A percentile compares a stretch with the other conserved stretches of the same genome.
phyloP scores from a whole-genome alignment of 2,329 filamentous ascomycete genomes.

The Rhytidhysteron rufulum region DNA sequence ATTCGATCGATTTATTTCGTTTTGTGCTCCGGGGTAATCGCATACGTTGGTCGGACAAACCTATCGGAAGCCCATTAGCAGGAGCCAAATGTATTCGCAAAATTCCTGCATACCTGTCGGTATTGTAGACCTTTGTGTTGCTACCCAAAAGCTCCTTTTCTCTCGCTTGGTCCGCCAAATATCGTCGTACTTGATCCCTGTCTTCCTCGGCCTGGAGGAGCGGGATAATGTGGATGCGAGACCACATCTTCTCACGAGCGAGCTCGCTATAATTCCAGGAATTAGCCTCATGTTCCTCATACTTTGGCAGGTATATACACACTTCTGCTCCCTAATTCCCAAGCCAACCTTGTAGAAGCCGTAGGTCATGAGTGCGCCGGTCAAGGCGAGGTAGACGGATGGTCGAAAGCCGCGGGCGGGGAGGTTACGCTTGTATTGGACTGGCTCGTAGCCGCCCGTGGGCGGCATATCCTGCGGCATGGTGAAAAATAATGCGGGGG shows the following conservation, averaged over 20 bases:
- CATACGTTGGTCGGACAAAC: slow-evolving; percentile 71
- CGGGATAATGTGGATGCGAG: slow-evolving; percentile 89
- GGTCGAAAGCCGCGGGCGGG: slow-evolving; percentile 88
- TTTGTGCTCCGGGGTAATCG: slow-evolving; percentile 62
- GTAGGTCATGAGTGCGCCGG: slow-evolving; percentile 76
- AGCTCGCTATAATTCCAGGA: slow-evolving; percentile 65
- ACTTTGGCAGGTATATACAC: slow-evolving; percentile 34
- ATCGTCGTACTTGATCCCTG: slow-evolving; percentile 84
- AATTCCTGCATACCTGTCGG: slow-evolving; percentile 71
- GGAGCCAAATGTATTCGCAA: too few relatives aligned
- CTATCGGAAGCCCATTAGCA: slow-evolving; percentile 11
- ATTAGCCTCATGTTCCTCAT: slow-evolving; percentile 5
- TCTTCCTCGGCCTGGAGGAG: slow-evolving; percentile 95
- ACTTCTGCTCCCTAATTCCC: slow-evolving; percentile 91
- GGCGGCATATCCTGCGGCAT: slow-evolving; percentile 99
- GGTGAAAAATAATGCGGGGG: slow-evolving; percentile 37
- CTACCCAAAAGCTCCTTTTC: slow-evolving; percentile 88
- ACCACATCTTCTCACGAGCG: slow-evolving; percentile 96
- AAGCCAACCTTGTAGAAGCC: slow-evolving; percentile 84
- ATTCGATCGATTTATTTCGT: slow-evolving; percentile 48
- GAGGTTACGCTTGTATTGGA: slow-evolving; percentile 98
- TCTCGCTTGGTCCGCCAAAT: slow-evolving; percentile 79
- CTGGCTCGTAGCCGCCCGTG: slow-evolving; percentile 85
- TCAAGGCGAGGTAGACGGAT: slow-evolving; percentile 69
- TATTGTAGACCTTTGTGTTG: slow-evolving; percentile 81